phyloP scores from a whole-genome alignment of 768 basidiomycete genomes.

The Naganishia vaughanmartiniae region DNA sequence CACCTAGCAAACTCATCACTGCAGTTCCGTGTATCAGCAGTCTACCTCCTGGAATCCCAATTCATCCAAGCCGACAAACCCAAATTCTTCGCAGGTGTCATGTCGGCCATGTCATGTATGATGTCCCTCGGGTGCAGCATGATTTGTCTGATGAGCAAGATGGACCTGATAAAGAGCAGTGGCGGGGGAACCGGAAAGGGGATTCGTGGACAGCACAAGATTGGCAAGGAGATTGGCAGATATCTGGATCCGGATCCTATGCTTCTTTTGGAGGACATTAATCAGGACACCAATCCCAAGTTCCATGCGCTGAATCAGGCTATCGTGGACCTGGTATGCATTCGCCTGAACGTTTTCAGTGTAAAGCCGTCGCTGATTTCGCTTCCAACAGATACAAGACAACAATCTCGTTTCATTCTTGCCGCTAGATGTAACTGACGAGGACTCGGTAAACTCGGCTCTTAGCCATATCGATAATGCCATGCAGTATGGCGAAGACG shows the following conservation, averaged over 20 bases:
- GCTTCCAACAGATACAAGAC: conserved; percentile 81
- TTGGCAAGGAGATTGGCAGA: conserved; percentile 30
- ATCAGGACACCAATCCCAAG: conserved; percentile 63
- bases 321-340: conserved; percentile 81
- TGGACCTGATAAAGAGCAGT: conserved; percentile 77
- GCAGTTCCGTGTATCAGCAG: conserved; percentile 80
- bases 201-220: conserved; percentile 67
- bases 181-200: conserved; percentile 56
- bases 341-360: background rate
- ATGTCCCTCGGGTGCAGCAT: conserved; percentile 94
- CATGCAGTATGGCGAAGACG: conserved; percentile 98
- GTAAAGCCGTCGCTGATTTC: background rate
- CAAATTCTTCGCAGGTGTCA: conserved; percentile 96
- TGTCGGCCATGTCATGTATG: conserved; percentile 99
- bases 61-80: conserved; percentile 96
- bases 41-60: conserved; percentile 92
- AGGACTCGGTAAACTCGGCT: conserved; percentile 84
- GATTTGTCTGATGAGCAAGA: conserved; percentile 98
- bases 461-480: conserved; percentile 96
- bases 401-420: conserved; percentile 96
- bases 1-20: conserved; percentile 61
- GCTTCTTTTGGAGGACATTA: conserved; percentile 62
- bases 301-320: conserved; percentile 94
- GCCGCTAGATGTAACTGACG: conserved; percentile 82
- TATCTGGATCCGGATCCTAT: conserved; percentile 95